These are phyloP conservation scores for Claviceps sorghi DNA, from an alignment of 2,329 filamentous ascomycete genomes.

Conservation along the genomic window DNA sequence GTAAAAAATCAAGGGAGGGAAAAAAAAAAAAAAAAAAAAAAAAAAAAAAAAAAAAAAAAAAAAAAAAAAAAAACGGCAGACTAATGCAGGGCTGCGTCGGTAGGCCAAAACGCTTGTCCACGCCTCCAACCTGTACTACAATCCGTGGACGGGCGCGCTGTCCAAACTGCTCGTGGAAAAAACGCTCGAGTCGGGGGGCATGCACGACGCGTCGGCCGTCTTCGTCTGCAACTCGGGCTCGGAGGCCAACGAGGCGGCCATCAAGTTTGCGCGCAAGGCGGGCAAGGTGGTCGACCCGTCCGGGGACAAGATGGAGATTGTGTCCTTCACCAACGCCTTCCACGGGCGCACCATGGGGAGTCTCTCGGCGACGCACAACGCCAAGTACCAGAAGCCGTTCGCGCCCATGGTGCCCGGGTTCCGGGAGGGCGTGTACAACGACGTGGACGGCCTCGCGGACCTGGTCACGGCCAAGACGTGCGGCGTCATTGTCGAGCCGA, in stretches of 20 bases:
- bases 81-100: background rate
- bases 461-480: constrained; percentile 77
- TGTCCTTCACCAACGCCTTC: constrained; percentile 86
- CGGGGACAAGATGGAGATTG: constrained; percentile 64
- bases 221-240: constrained; percentile 95
- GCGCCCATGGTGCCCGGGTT: constrained; percentile 92
- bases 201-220: constrained; percentile 64
- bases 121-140: constrained; percentile 93
- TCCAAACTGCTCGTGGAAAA: constrained; percentile 73
- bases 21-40: background rate
- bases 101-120: constrained; percentile 65
- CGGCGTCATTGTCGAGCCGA: constrained; percentile 90
- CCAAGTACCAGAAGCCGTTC: constrained; percentile 94
- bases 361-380: constrained; percentile 90
- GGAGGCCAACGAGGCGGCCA: constrained; percentile 93
- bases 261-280: constrained; percentile 91
- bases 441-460: constrained; percentile 53
- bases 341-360: constrained; percentile 94
- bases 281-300: constrained; percentile 62
- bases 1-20: background rate
- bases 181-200: constrained; percentile 64
- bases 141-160: constrained; percentile 82
- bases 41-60: background rate
- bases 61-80: background rate
- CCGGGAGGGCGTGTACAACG: constrained; percentile 73